Base-by-base conservation (phyloP, 2,329 filamentous ascomycete genomes). In the Venturia carpophila region DNA sequence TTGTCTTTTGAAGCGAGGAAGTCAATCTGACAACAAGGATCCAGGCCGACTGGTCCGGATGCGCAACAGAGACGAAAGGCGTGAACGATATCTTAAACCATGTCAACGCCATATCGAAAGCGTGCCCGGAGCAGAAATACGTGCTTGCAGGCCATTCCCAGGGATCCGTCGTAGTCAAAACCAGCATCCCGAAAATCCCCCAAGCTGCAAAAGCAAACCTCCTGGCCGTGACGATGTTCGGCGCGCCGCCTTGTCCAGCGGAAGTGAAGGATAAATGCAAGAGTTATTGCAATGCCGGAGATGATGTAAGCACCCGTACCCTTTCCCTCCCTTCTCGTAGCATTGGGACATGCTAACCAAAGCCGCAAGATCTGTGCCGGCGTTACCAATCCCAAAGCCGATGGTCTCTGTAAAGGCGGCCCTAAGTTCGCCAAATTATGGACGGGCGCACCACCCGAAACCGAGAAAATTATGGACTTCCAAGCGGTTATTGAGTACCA, bases 201-300 rank as follows among this genome's bases (percentile, higher is more conserved):
- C 19, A 43, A 34, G 52, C 41, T 13, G n/a, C 52, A 6, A 41
- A 66, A 27, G 17, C 60, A n/a, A 49, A 60, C 2, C 21, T 66
- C 11, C 24, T 66, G 2, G 45, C 64, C 17, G 60, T 66, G 1
- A 65, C 64, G 10, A 66, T 64, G 60, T 66, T 66, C 37, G 64
- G 64, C 27, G 30, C 42, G 19, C 64, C 64, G 17, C 37, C 41
- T 30, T 66, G 64, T 56, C 60, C n/a, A 10, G 34, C 3, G 1
- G 60, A 65, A 11, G 45, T 64, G 6, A 56, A 60, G 37, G 64
- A 58, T 45, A 49, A 34, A 34, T 66, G 64, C 21, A 64, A 39
- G 27, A 61, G 49, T 15, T 66, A 66, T 58, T 66, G 64, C 39
- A 56, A 64, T 21, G 37, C 47, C 13, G 64, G 64, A 5, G 64